These are phyloP conservation scores for Bombardia bombarda DNA, from an alignment of 495 filamentous ascomycete genomes.

Conservation along the genomic window DNA sequence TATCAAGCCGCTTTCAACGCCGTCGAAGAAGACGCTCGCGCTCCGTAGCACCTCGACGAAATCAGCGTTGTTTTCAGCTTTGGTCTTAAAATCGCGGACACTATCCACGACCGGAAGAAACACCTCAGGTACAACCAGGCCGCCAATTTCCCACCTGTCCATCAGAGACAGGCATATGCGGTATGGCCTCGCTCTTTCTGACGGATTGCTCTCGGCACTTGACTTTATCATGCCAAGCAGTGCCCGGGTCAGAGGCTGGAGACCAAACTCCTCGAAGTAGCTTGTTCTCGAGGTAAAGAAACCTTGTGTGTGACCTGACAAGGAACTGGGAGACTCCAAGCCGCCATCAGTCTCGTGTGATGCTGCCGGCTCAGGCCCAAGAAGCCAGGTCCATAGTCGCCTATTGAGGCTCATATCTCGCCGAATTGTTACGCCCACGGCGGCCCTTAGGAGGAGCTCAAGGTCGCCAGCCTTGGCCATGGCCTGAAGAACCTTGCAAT, in stretches of 20 bases:
- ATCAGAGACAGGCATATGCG: conserved; percentile 89
- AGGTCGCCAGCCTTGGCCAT: conserved; percentile 64
- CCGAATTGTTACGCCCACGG: conserved; percentile 72
- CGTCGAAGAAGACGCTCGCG: conserved; percentile 93
- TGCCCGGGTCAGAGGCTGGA: conserved; percentile 64
- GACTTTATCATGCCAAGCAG: conserved; percentile 67
- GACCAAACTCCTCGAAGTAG: conserved; percentile 77
- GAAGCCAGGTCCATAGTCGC: conserved; percentile 90
- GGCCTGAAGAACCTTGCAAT: conserved; percentile 71
- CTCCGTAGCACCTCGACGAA: conserved; percentile 86
- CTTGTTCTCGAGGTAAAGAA: conserved; percentile 42
- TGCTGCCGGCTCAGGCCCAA: conserved; percentile 65
- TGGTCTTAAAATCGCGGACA: conserved; percentile 59
- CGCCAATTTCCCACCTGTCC: conserved; percentile 97
- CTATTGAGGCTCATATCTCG: conserved; percentile 96
- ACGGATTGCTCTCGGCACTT: conserved; percentile 38
- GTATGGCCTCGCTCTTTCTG: conserved; percentile 78
- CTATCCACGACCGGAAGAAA: conserved; percentile 81
- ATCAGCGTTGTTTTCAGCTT: conserved; percentile 50
- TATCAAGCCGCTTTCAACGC: conserved; percentile 87
- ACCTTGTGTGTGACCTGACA: conserved; percentile 34
- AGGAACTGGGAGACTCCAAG: conserved; percentile 41
- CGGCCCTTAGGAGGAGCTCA: conserved; percentile 71
- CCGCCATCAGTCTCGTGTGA: conserved; percentile 36
- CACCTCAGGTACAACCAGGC: conserved; percentile 74